Evolutionary conservation across 148 eudicot genomes (phyloP).

Genomic region (Rhododendron molle): DNA sequence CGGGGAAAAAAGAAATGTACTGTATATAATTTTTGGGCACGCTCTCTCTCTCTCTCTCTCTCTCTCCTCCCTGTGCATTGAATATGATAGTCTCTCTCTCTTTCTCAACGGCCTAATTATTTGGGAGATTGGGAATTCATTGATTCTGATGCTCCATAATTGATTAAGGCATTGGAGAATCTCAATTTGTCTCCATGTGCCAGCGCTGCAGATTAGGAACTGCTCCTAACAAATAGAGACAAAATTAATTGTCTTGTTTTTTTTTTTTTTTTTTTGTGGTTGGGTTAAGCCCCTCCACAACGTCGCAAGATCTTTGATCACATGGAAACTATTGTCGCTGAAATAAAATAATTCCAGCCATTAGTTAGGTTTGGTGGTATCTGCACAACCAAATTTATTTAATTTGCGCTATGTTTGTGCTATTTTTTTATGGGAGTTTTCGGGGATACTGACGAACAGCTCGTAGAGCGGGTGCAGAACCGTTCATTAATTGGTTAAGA

Average conservation of each 20-base stretch:
- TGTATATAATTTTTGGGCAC: no score
- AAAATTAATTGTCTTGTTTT: neutral
- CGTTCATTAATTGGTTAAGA: no score
- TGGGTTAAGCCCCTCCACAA: neutral
- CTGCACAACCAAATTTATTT: neutral
- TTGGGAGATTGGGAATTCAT: neutral
- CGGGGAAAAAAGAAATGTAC: no score
- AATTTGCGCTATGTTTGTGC: neutral
- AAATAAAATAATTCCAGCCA: neutral
- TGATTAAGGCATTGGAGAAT: neutral
- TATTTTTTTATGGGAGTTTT: neutral
- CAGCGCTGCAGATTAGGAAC: neutral
- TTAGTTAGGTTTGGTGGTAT: neutral
- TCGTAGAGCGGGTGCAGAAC: no score
- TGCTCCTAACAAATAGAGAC: neutral
- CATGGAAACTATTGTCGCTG: neutral
- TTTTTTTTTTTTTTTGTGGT: neutral
- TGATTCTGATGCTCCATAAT: neutral
- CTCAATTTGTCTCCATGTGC: conserved; percentile 10
- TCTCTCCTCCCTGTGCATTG: no score
- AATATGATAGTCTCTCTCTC: neutral
- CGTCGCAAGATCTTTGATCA: neutral
- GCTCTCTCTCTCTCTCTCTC: neutral
- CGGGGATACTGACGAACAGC: no score
- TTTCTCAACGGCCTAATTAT: neutral